Evolutionary conservation across 78 protist species (phyloP).

Genomic region (Mastigamoeba balamuthi): DNA sequence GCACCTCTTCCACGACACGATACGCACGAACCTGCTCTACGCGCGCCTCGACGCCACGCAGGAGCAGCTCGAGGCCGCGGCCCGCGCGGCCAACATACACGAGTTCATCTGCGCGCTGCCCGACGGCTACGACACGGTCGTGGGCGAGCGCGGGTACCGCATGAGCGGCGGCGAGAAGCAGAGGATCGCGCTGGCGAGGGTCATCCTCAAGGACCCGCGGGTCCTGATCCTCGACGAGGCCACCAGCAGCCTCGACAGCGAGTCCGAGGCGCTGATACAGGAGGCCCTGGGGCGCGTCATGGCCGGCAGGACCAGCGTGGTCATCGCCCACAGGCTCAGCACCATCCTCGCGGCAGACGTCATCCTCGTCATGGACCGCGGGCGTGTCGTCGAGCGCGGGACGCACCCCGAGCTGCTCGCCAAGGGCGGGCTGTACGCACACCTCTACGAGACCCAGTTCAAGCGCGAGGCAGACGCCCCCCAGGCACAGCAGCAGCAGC

Average conservation of each 20-base stretch:
- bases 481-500: too few relatives aligned
- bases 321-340: slow-evolving; percentile 92
- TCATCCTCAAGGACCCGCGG: slow-evolving; percentile 60
- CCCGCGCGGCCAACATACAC: slow-evolving; percentile 80
- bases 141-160: slow-evolving; percentile 71
- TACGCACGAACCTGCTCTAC: slow-evolving; percentile 71
- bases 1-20: slow-evolving; percentile 54
- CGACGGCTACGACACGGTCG: slow-evolving; percentile 53
- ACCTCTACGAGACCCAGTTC: slow-evolving; percentile 34
- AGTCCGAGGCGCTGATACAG: slow-evolving; percentile 71
- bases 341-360: slow-evolving; percentile 74
- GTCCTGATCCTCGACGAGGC: slow-evolving; percentile 85
- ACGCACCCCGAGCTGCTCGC: slow-evolving; percentile 79
- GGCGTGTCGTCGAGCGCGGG: slow-evolving; percentile 78
- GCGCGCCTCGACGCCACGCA: slow-evolving; percentile 46
- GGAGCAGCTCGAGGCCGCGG: slow-evolving; percentile 66
- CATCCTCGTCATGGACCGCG: slow-evolving; percentile 63
- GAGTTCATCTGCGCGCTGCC: slow-evolving; percentile 68
- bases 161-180: slow-evolving; percentile 77
- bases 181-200: slow-evolving; percentile 68
- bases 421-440: slow-evolving; percentile 33
- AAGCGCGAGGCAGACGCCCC: not conserved
- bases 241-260: slow-evolving; percentile 73
- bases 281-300: slow-evolving; percentile 63
- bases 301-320: slow-evolving; percentile 70